Percentiles rank a stretch among this genome's conserved stretches.
These are phyloP conservation scores for Sugiyamaella neomexicana DNA, from an alignment of 1,139 yeast genomes.

Conservation along the genomic window DNA sequence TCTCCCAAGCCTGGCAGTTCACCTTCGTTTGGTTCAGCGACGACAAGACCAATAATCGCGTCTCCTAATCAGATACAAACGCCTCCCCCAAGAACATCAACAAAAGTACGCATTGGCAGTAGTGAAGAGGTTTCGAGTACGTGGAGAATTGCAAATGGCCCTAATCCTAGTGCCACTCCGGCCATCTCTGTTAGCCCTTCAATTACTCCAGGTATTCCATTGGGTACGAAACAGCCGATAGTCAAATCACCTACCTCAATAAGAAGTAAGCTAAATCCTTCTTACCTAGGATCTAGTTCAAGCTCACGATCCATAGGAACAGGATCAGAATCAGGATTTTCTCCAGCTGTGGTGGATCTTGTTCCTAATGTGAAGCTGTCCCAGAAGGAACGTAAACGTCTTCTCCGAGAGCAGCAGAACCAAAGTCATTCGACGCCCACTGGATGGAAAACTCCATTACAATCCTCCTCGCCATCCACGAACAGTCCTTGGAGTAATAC, in stretches of 20 bases:
- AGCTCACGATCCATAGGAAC: not conserved
- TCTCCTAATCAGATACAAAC: conserved; percentile 6
- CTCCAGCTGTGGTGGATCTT: conserved; percentile 20
- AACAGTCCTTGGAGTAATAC: conserved; percentile 9
- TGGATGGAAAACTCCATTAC: conserved; percentile 13
- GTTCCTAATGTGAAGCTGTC: conserved; percentile 40
- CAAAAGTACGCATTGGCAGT: conserved; percentile 8
- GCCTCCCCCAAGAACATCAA: conserved; percentile 11
- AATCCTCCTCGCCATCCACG: not conserved
- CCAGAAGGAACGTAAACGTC: conserved; percentile 54
- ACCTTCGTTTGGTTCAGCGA: conserved; percentile 4
- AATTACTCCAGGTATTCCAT: not conserved
- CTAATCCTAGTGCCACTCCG: not conserved
- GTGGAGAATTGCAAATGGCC: not conserved
- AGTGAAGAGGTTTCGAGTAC: not conserved
- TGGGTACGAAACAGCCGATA: conserved; percentile 18
- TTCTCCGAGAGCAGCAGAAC: conserved; percentile 29
- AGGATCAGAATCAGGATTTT: not conserved
- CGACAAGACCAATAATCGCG: too few relatives aligned
- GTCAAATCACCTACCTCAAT: conserved; percentile 14
- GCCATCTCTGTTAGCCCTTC: not conserved
- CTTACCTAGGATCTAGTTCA: not conserved
- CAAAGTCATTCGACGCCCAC: conserved; percentile 2
- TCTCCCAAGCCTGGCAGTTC: conserved; percentile 16
- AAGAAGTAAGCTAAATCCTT: conserved; percentile 16